phyloP scores from a whole-genome alignment of 495 filamentous ascomycete species.

The Hypoxylon subgilvum region DNA sequence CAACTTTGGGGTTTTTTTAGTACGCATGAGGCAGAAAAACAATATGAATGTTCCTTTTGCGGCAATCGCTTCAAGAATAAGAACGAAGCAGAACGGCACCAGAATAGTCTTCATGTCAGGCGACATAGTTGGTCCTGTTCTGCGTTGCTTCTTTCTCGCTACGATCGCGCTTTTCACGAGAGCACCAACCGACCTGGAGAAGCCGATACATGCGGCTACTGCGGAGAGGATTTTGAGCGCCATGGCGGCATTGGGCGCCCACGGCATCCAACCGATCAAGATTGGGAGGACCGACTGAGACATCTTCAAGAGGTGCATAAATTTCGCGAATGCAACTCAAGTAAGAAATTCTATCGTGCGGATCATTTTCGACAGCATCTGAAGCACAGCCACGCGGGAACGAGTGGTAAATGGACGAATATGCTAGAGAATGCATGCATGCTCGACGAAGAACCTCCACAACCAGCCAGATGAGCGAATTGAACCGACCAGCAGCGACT shows the following conservation, averaged over 20 bases:
- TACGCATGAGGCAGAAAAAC: constrained; percentile 88
- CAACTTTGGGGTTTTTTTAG: constrained; percentile 47
- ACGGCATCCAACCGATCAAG: constrained; percentile 55
- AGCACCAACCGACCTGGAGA: constrained; percentile 65
- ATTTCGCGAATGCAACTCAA: constrained; percentile 96
- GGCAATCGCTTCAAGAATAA: constrained; percentile 99
- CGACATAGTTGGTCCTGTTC: constrained; percentile 98
- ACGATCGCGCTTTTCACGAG: constrained; percentile 83
- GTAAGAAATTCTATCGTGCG: constrained; percentile 96
- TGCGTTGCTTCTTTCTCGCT: constrained; percentile 67
- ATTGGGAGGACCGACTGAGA: constrained; percentile 84
- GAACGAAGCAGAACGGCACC: constrained; percentile 96
- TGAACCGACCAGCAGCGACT: constrained; percentile 16
- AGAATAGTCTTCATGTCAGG: constrained; percentile 93
- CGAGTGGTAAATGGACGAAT: constrained; percentile 98
- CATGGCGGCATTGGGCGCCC: constrained; percentile 49
- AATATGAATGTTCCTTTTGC: constrained; percentile 91
- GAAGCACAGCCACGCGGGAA: constrained; percentile 96
- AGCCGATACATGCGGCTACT: constrained; percentile 90
- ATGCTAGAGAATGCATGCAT: constrained; percentile 96
- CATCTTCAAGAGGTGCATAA: constrained; percentile 93
- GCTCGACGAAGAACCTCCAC: constrained; percentile 75
- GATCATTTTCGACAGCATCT: constrained; percentile 98
- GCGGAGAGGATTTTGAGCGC: constrained; percentile 88
- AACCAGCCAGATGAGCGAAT: constrained; percentile 40